These are phyloP conservation scores for Pyrenochaeta sp. DNA, from an alignment of 2,329 filamentous ascomycete genomes.

Conservation along the genomic window DNA sequence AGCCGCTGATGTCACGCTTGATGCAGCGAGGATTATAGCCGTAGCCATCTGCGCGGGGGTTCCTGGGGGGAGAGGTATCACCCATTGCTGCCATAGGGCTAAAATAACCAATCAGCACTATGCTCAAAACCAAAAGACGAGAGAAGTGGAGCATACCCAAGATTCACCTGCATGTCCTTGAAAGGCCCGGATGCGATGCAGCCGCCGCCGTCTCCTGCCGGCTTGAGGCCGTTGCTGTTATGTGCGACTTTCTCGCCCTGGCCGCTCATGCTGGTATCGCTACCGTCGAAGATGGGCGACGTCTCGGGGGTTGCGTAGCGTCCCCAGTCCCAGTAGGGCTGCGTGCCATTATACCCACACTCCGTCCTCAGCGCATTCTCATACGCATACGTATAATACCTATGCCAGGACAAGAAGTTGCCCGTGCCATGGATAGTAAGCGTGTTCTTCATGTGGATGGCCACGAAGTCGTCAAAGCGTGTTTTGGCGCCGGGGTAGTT, in stretches of 20 bases:
- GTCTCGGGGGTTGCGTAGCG: slow-evolving; percentile 55
- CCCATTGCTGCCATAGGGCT: slow-evolving; percentile 34
- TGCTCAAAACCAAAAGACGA: background rate
- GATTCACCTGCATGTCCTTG: slow-evolving; percentile 46
- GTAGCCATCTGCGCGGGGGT: slow-evolving; percentile 41
- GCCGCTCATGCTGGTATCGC: slow-evolving; percentile 58
- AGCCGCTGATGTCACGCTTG: slow-evolving; percentile 49
- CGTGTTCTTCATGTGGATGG: slow-evolving; percentile 48
- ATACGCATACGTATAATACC: slow-evolving; percentile 53
- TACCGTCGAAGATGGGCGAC: slow-evolving; percentile 66
- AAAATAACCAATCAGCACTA: background rate
- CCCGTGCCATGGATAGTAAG: slow-evolving; percentile 45
- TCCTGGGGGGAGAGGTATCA: slow-evolving; percentile 48
- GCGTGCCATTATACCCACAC: slow-evolving; percentile 55
- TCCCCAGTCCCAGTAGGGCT: slow-evolving; percentile 65
- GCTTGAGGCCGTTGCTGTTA: slow-evolving; percentile 40
- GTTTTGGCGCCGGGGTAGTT: slow-evolving; percentile 43
- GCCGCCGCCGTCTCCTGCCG: slow-evolving; percentile 63
- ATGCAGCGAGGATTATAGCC: slow-evolving; percentile 53
- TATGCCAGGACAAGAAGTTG: slow-evolving; percentile 53
- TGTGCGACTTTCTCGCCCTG: slow-evolving; percentile 54
- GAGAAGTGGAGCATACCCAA: slow-evolving; percentile 29
- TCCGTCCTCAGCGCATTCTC: slow-evolving; percentile 54
- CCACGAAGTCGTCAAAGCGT: slow-evolving; percentile 50
- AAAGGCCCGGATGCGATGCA: slow-evolving; percentile 64